Conservation (phyloP, 345 rosid genomes). For the Rhizophora apiculata region DNA sequence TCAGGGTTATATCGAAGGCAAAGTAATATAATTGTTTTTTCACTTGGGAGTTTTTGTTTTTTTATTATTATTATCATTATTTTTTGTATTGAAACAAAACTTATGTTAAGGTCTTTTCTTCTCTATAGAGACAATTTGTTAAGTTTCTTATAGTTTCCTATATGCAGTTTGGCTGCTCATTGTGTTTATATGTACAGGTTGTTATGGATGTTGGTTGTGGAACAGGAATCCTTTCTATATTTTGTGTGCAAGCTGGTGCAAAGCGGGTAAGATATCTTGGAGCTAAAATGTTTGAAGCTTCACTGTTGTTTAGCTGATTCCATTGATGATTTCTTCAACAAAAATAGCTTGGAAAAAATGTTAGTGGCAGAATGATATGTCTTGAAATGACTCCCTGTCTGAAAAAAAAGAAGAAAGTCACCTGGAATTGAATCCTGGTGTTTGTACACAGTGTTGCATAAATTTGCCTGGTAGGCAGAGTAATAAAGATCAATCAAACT, state of each 20-base stretch:
- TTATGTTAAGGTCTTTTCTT: background rate
- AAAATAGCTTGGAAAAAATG: too few species aligned
- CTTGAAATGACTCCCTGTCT: too few species aligned
- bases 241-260: conserved; percentile 99
- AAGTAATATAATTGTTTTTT: conserved; percentile 48
- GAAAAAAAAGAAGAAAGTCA: too few species aligned
- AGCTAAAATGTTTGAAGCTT: conserved; percentile 8
- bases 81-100: background rate
- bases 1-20: conserved; percentile 77
- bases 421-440: too few species aligned
- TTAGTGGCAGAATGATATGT: too few species aligned
- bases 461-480: too few species aligned
- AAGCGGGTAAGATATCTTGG: conserved; percentile 55
- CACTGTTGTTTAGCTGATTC: too few species aligned
- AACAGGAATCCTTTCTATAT: conserved; percentile 94
- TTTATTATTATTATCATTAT: too few species aligned
- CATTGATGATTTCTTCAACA: too few species aligned
- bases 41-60: background rate
- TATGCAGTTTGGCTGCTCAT: conserved; percentile 16
- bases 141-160: background rate
- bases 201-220: conserved; percentile 99
- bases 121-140: background rate
- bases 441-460: too few species aligned
- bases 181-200: conserved; percentile 49
- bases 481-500: too few species aligned